These are phyloP conservation scores for Dendryphion nanum DNA, from an alignment of 2,329 filamentous ascomycete genomes.

Conservation along the genomic window DNA sequence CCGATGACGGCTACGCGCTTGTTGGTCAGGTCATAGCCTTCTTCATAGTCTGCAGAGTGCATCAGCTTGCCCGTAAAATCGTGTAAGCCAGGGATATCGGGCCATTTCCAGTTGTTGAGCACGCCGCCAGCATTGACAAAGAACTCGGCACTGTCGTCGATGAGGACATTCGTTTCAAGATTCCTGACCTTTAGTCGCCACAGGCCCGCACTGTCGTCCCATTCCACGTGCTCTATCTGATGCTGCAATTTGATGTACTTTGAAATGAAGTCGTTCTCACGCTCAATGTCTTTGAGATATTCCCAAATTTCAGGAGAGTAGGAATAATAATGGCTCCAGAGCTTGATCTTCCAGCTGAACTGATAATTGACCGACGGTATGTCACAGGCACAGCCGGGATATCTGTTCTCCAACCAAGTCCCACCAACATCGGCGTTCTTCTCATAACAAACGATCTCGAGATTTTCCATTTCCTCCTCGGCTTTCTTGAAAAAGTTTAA, in stretches of 20 bases:
- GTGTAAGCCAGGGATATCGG: not conserved
- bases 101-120: slow-evolving; percentile 2
- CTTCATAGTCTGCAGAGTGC: not conserved
- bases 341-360: slow-evolving; percentile 45
- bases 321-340: slow-evolving; percentile 7
- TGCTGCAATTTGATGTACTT: slow-evolving; percentile 1
- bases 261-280: slow-evolving; percentile 29
- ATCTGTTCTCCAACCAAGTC: slow-evolving; percentile 45
- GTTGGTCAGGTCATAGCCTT: not conserved
- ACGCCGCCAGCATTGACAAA: slow-evolving; percentile 1
- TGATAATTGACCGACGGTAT: slow-evolving; percentile 2
- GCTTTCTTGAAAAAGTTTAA: slow-evolving; percentile 46
- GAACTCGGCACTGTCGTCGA: slow-evolving; percentile 1
- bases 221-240: not conserved
- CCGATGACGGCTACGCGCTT: slow-evolving; percentile 1
- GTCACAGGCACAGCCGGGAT: slow-evolving; percentile 1
- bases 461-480: slow-evolving; percentile 41
- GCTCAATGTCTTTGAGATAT: not conserved
- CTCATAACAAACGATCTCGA: slow-evolving; percentile 42
- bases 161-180: slow-evolving; percentile 24
- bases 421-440: slow-evolving; percentile 40
- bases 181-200: not conserved
- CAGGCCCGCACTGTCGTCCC: not conserved
- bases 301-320: not conserved
- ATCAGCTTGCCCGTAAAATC: not conserved